Percentiles rank a stretch among this genome's conserved stretches.
phyloP scores from a whole-genome alignment of 768 basidiomycete species.

The Symmetrospora coprosmae region DNA sequence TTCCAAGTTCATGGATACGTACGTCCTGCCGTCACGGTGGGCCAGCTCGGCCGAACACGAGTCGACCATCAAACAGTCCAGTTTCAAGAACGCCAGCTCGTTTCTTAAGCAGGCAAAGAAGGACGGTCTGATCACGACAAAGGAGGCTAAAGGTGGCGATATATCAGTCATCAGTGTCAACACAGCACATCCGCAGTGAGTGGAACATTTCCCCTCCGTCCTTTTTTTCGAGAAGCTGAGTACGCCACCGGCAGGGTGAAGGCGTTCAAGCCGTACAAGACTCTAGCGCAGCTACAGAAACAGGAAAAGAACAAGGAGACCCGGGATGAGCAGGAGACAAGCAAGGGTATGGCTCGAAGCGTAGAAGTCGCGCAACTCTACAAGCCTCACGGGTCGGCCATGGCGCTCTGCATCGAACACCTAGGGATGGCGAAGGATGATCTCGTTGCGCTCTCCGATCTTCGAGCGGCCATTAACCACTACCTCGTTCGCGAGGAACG shows the following conservation, averaged over 20 bases:
- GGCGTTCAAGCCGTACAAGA: constrained; percentile 16
- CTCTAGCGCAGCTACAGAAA: constrained; percentile 20
- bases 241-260: background rate
- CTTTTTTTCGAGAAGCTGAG: background rate
- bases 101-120: constrained; percentile 15
- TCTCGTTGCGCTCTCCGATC: background rate
- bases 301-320: constrained; percentile 11
- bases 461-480: constrained; percentile 6
- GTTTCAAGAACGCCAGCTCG: constrained; percentile 15
- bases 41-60: background rate
- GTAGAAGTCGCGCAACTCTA: constrained; percentile 2
- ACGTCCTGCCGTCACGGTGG: constrained; percentile 8
- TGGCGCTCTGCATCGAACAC: background rate
- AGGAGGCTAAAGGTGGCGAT: constrained; percentile 16
- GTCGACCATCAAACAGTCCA: background rate
- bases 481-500: background rate
- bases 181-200: constrained; percentile 1
- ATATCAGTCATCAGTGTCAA: constrained; percentile 1
- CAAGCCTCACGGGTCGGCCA: background rate
- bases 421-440: constrained; percentile 9
- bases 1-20: constrained; percentile 14
- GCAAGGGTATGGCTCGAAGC: background rate
- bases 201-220: background rate
- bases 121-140: constrained; percentile 7
- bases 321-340: background rate